Base-by-base conservation (phyloP, 148 eudicot genomes). In the Hydrangea macrophylla region DNA sequence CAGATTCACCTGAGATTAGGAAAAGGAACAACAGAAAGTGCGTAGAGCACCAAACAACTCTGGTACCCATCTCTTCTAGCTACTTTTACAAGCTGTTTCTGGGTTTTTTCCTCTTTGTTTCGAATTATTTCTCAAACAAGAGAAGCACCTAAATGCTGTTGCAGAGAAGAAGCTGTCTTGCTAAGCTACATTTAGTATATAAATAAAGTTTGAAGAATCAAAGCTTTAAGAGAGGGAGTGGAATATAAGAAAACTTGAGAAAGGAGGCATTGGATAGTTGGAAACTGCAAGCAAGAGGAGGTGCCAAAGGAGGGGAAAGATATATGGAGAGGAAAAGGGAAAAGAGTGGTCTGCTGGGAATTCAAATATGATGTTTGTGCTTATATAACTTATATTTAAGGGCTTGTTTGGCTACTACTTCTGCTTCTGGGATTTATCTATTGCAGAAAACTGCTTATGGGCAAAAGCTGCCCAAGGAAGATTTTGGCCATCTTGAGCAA, bases 171-270 rank as follows among this genome's bases (percentile, higher is more conserved):
- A 77, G 73, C 61, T 64, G 71, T 58, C 5, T 48, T 18, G 2
- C 23, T 48, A 15, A 48, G 7, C 22, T 78, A 67, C 64, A 60
- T 30, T 64, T 42, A 57, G 67, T 24, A 59, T 71, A 67, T 80
- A 75, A 62, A 70, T 70, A 75, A 76, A 78, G 76, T 51, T 60
- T 67, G 79, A 65, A 82, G 95, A 88, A 90, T 88, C 88, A 75
- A 73, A 86, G 88, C 82, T 82, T 93, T 87, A 76, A 74, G 66
- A 17, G 53, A 17, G n/a, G 53, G 53, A 22, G 22, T 5, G 23
- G 53, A 48, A 90, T 93, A 88, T 78, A 60, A 86, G 98, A 74
- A 84, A 85, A 86, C 98, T 93, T 93, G 83, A 81, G 71, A 48
- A 70, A 75, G 55, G 92, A 85, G 98, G 86, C 81, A 93, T 67